Base-by-base conservation (phyloP, 2,329 filamentous ascomycete genomes). In the Fusarium heterosporum region DNA sequence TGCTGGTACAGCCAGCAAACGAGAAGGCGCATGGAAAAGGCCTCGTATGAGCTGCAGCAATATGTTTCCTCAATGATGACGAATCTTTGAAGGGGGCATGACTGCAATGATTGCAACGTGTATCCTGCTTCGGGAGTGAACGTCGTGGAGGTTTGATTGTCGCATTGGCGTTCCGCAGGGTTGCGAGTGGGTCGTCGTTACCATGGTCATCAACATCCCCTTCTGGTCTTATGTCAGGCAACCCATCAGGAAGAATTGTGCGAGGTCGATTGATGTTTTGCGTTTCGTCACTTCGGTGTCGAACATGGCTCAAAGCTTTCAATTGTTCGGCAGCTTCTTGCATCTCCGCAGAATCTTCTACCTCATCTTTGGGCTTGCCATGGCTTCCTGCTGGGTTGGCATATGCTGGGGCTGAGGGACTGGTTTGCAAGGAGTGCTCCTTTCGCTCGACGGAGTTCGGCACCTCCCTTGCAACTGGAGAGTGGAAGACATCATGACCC, bases 21-120 rank as follows among this genome's bases (percentile, higher is more conserved):
- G 90, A 89, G 75, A 97, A 95, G 4, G 92, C 92, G 75, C 95
- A 99, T 1, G 90, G 88, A 72, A 97, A 98, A 0, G 90, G 89
- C 19, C 89, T 84, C 0, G 89, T 91, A 64, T 91, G 89, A 3
- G 88, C 87, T 3, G 89, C 88, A 8, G 89, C 88, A 47, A 90
- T 85, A 70, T 91, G 89, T 70, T 90, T 90, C 30, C 87, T 83
- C 36, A 90, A 77, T 0, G 88, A 89, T 1, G 88, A 90, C 0
- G 85, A 87, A 72, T 90, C 88, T 68, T 89, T 90, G 73, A 90
- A 90, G 3, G 88, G 88, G 0, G 85, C 83, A 72, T 90, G 87
- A 50, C 83, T 88, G 73, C 88, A 90, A 51, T 87, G 80, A 17
- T 79, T 82, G 73, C 88, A 90, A 22, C 85, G 82, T 3, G 86